These are phyloP conservation scores for Favolaschia claudopus DNA, from an alignment of 768 basidiomycete species.

Conservation along the genomic window DNA sequence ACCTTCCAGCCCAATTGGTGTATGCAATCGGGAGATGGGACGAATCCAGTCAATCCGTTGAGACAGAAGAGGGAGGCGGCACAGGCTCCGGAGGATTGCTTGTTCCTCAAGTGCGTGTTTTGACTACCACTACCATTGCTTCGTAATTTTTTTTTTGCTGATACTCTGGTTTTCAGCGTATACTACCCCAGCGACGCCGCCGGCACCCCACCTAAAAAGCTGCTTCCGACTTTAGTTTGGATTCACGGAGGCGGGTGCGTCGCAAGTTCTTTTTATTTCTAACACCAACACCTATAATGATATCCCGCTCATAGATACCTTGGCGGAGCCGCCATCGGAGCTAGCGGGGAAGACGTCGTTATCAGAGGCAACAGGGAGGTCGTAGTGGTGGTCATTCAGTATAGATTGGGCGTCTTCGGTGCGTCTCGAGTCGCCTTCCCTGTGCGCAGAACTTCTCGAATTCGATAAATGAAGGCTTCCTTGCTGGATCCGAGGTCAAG, in stretches of 20 bases:
- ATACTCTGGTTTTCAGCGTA: slow-evolving; percentile 1
- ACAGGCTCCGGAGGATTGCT: slow-evolving; percentile 37
- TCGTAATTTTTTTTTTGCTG: slow-evolving; percentile 13
- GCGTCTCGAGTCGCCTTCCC: not conserved
- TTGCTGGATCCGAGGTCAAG: slow-evolving; percentile 41
- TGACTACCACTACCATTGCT: slow-evolving; percentile 26
- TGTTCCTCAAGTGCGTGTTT: slow-evolving; percentile 38
- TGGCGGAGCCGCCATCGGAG: not conserved
- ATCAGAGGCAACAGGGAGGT: slow-evolving; percentile 23
- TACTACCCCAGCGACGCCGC: slow-evolving; percentile 14
- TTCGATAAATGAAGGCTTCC: slow-evolving; percentile 34
- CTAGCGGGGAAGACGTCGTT: slow-evolving; percentile 28
- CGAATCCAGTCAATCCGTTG: slow-evolving; percentile 8
- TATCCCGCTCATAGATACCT: slow-evolving; percentile 21
- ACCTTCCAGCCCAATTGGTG: slow-evolving; percentile 6
- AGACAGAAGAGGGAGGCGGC: not conserved
- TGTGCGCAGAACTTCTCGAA: too few species aligned
- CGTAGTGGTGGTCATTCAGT: slow-evolving; percentile 35
- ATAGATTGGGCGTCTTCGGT: slow-evolving; percentile 33
- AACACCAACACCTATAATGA: not conserved
- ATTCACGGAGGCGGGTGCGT: slow-evolving; percentile 33
- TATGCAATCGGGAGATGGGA: slow-evolving; percentile 1
- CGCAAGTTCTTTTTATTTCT: not conserved
- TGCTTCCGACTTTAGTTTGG: slow-evolving; percentile 33
- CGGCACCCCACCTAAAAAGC: slow-evolving; percentile 5